Evolutionary conservation across 1,284 basidiomycete genomes (phyloP).

Genomic region (Irpex sp.): DNA sequence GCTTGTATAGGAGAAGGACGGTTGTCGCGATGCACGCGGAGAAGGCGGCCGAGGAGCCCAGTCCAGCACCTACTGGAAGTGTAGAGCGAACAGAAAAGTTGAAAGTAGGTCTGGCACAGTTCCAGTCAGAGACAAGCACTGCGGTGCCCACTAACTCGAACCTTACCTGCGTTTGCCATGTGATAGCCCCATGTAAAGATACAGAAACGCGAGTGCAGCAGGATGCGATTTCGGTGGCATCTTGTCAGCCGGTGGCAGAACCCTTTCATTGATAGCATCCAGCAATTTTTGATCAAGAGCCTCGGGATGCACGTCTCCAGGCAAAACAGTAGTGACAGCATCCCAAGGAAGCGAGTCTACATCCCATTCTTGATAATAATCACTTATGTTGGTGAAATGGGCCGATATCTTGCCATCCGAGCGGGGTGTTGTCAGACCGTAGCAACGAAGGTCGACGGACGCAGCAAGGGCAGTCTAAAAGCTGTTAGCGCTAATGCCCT

Average conservation of each 20-base stretch:
- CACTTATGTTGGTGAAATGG: slow-evolving; percentile 77
- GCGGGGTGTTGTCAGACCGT: slow-evolving; percentile 77
- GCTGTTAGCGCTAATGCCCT: not conserved
- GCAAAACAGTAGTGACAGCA: slow-evolving; percentile 50
- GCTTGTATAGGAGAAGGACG: slow-evolving; percentile 70
- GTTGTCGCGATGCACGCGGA: slow-evolving; percentile 85
- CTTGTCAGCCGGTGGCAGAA: slow-evolving; percentile 42
- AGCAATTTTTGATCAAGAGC: slow-evolving; percentile 70
- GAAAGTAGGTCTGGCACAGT: slow-evolving; percentile 55
- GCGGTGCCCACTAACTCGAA: slow-evolving; percentile 31
- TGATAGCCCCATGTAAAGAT: slow-evolving; percentile 86
- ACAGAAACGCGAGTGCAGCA: slow-evolving; percentile 85
- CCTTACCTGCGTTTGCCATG: slow-evolving; percentile 42
- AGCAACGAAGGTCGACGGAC: slow-evolving; percentile 93
- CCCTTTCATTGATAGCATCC: slow-evolving; percentile 57
- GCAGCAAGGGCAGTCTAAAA: slow-evolving; percentile 90
- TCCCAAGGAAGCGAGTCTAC: slow-evolving; percentile 86
- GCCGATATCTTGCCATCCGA: slow-evolving; percentile 75
- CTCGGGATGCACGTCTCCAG: slow-evolving; percentile 57
- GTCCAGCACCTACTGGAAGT: slow-evolving; percentile 97
- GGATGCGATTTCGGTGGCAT: slow-evolving; percentile 52
- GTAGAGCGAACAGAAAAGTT: slow-evolving; percentile 85
- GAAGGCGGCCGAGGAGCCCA: slow-evolving; percentile 96
- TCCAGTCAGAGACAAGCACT: not conserved
- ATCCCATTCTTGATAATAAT: slow-evolving; percentile 81